Base-by-base conservation (phyloP, 2,329 filamentous ascomycete species). In the Fusarium hainanense region DNA sequence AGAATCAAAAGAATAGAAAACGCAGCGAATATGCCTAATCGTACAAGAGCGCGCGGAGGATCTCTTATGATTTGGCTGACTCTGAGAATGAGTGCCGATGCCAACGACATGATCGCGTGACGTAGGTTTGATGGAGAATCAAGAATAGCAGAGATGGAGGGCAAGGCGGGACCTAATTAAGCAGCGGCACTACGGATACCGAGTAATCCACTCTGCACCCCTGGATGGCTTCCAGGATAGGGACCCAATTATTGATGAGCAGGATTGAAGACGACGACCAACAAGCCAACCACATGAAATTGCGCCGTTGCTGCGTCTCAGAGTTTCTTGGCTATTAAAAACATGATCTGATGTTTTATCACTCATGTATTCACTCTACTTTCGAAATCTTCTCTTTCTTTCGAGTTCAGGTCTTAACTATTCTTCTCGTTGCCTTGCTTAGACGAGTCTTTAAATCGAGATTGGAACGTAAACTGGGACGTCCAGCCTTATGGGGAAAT, bases 91-190 rank as follows among this genome's bases (percentile, higher is more conserved):
- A 59, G 21, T n/a, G 56, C 12, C 8, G 57, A 27, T 23, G 13
- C 41, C 41, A 59, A 16, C 41, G 52, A 58, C 57, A 59, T 59
- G 41, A 14, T 40, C 41, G 51, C 23, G 51, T 59, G 48, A 40
- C 32, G 34, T 51, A 58, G 30, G 14, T 43, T 43, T 28, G 30
- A 56, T 56, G 52, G 23, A 58, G 51, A 30, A 59, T 25, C 57
- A 18, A 47, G 41, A 16, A 21, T 37, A 13, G 6, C 28, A 32
- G 16, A 30, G 16, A 34, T n/a, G 52, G 23, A 20, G 21, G 51
- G 25, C 20, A 23, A n/a, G 40, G 28, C 16, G 20, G 13, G 6
- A 58, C 52, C 52, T 47, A 32, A 30, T 47, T 47, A 30, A 28
- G 18, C 21, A 28, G 28, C 18, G 23, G 16, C 25, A 23, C 12